Evolutionary conservation across 345 rosid genomes (phyloP).

Genomic region (Corchorus olitorius): DNA sequence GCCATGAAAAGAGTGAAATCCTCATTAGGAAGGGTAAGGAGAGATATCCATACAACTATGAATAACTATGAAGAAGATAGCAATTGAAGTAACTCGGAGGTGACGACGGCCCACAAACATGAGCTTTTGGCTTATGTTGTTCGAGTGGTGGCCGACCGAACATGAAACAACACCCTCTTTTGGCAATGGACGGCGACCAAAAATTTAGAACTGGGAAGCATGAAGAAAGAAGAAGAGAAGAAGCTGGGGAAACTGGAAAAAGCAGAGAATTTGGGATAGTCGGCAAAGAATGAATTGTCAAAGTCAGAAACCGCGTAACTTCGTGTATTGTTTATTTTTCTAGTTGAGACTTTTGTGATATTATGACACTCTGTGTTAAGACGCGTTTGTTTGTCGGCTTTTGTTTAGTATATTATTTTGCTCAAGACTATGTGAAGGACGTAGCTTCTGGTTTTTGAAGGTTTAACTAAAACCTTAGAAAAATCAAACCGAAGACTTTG

Average conservation of each 20-base stretch:
- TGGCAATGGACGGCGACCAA: not conserved
- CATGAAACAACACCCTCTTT: not conserved
- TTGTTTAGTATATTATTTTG: not conserved
- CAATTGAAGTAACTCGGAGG: not conserved
- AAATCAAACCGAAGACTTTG: not conserved
- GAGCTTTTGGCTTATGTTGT: not conserved
- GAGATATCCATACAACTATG: not conserved
- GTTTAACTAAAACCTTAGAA: not conserved
- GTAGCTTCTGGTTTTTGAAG: not conserved
- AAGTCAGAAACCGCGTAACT: conserved; percentile 6
- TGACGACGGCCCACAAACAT: not conserved
- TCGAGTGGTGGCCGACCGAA: not conserved
- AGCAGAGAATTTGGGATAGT: not conserved
- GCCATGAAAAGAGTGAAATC: conserved; percentile 22
- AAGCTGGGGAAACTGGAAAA: not conserved
- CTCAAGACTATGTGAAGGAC: not conserved
- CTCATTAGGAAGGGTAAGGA: conserved; percentile 11
- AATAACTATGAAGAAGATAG: not conserved
- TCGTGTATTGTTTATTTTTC: not conserved
- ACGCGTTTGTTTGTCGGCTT: not conserved
- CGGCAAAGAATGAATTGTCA: conserved; percentile 2
- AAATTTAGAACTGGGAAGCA: not conserved
- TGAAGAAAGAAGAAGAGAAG: not conserved
- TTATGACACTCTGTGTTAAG: not conserved
- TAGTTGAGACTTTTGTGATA: not conserved